Percentiles rank a stretch among this genome's conserved stretches.
These are phyloP conservation scores for Pythium myriotylum DNA, from an alignment of 352 stramenopile genomes.

Conservation along the genomic window DNA sequence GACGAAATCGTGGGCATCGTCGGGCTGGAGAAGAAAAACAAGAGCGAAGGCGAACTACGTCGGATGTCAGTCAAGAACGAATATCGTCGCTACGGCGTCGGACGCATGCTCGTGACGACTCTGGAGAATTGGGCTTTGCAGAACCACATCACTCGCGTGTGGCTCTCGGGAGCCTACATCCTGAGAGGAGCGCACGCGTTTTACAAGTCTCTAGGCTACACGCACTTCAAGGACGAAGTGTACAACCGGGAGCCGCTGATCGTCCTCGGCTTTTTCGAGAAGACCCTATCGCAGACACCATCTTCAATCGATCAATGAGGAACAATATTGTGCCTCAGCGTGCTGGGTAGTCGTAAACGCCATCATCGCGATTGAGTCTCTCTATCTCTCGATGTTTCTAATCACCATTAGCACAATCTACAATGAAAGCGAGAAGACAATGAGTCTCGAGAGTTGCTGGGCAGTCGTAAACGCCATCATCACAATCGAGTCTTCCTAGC, in stretches of 20 bases:
- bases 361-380: no score
- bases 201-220: slow-evolving; percentile 26
- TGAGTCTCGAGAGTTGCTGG: no score
- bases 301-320: no score
- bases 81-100: slow-evolving; percentile 39
- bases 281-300: neutral
- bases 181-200: slow-evolving; percentile 31
- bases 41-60: slow-evolving; percentile 36
- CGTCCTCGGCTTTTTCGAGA: slow-evolving; percentile 21
- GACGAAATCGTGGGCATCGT: slow-evolving; percentile 33
- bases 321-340: no score
- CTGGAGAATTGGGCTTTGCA: slow-evolving; percentile 43
- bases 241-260: slow-evolving; percentile 7
- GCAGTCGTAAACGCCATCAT: no score
- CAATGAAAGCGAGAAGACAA: no score
- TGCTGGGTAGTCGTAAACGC: no score
- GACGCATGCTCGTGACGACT: slow-evolving; percentile 32
- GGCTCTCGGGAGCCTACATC: slow-evolving; percentile 25
- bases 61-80: slow-evolving; percentile 50
- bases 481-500: neutral
- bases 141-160: slow-evolving; percentile 31
- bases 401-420: neutral
- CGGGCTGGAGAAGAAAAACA: slow-evolving; percentile 29
- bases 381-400: neutral
- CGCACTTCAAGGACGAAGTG: slow-evolving; percentile 10